Evolutionary conservation across 768 basidiomycete species (phyloP).

Genomic region (Heimioporus sp.): DNA sequence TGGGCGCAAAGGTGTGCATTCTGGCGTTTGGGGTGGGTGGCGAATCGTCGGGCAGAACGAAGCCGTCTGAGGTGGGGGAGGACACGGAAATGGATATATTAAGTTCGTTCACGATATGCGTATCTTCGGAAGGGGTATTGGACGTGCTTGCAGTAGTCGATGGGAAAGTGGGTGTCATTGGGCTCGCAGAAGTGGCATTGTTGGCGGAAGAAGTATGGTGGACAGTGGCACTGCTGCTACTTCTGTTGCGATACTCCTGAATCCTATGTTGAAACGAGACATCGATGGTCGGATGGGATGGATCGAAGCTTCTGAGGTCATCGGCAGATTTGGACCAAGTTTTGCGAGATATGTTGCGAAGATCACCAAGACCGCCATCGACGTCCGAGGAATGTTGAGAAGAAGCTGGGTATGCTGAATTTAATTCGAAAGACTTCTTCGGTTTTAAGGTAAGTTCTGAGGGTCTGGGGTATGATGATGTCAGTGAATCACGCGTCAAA

Average conservation of each 20-base stretch:
- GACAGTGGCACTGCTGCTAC: slow-evolving; percentile 53
- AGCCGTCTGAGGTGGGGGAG: slow-evolving; percentile 39
- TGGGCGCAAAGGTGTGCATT: slow-evolving; percentile 70
- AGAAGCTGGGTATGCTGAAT: slow-evolving; percentile 30
- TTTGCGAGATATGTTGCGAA: slow-evolving; percentile 66
- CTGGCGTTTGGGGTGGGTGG: slow-evolving; percentile 54
- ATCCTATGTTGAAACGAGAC: slow-evolving; percentile 56
- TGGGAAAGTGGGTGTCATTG: slow-evolving; percentile 44
- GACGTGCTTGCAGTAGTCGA: slow-evolving; percentile 22
- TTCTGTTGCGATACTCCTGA: slow-evolving; percentile 64
- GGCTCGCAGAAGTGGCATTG: slow-evolving; percentile 26
- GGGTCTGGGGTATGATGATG: slow-evolving; percentile 42
- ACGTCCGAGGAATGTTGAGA: slow-evolving; percentile 28
- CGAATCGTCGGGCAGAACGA: slow-evolving; percentile 29
- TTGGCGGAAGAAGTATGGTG: slow-evolving; percentile 35
- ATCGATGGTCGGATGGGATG: slow-evolving; percentile 37
- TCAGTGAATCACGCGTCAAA: slow-evolving; percentile 13
- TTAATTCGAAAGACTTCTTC: slow-evolving; percentile 45
- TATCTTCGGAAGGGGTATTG: slow-evolving; percentile 20
- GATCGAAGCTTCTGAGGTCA: slow-evolving; percentile 59
- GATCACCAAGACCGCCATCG: slow-evolving; percentile 54
- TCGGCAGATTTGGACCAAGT: slow-evolving; percentile 81
- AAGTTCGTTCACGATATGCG: slow-evolving; percentile 19
- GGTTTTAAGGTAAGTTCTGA: slow-evolving; percentile 55
- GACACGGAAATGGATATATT: slow-evolving; percentile 51